Conservation (phyloP, 805 yeast genomes). For the Lachancea nothofagi region DNA sequence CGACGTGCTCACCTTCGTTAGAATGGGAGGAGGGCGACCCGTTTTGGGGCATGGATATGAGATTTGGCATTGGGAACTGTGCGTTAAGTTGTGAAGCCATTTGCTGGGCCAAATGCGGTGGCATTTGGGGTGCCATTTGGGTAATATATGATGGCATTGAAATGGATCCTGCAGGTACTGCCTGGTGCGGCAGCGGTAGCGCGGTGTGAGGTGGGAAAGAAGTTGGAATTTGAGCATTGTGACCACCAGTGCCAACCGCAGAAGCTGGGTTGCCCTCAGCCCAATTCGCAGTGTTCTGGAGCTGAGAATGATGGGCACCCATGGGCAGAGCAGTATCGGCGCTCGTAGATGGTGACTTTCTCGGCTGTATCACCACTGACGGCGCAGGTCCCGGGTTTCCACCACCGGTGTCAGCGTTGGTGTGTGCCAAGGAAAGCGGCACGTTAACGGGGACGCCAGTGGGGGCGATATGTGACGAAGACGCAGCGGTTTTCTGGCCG, state of each 20-base stretch:
- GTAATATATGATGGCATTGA: neutral
- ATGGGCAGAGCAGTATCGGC: neutral
- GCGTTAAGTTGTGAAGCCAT: constrained; percentile 1
- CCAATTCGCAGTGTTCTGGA: neutral
- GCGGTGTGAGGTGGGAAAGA: constrained; percentile 1
- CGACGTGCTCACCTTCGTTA: constrained; percentile 17
- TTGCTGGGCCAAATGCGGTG: constrained; percentile 1
- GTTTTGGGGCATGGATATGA: neutral
- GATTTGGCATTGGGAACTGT: constrained; percentile 1
- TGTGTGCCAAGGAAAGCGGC: too few species aligned
- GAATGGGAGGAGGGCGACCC: neutral
- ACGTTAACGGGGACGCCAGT: too few species aligned
- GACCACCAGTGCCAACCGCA: too few species aligned
- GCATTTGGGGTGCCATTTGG: neutral
- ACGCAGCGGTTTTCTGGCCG: too few species aligned
- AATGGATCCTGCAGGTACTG: neutral
- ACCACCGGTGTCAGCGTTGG: too few species aligned
- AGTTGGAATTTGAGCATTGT: neutral
- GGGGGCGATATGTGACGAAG: too few species aligned
- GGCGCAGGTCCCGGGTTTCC: too few species aligned
- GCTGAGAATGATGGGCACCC: neutral
- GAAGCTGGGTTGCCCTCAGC: too few species aligned
- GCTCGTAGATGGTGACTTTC: neutral
- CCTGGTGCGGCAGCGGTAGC: constrained; percentile 1
- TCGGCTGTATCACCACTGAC: neutral